Base-by-base conservation (phyloP, 2,329 filamentous ascomycete species). In the Bipolaris zeicola region DNA sequence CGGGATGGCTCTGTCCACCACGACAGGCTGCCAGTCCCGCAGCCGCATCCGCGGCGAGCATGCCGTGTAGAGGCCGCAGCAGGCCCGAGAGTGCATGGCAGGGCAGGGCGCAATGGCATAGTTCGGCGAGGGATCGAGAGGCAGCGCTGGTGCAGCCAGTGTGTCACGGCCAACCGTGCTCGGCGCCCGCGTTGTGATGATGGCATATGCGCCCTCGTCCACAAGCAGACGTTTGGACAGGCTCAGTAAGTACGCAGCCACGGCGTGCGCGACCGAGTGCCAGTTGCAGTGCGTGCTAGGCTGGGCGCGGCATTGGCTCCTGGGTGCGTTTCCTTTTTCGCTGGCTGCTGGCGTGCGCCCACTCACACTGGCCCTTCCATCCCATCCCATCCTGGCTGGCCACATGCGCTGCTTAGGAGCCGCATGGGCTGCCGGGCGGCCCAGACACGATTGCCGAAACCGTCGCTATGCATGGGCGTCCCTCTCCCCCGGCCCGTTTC, bases 31-130 rank as follows among this genome's bases (percentile, higher is more conserved):
- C 63, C 63, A 71, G 66, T 70, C 72, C 77, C 76, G 77, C 72
- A 74, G 73, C 76, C 76, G 74, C 76, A 76, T 71, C 62, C 71
- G 71, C 62, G 71, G 76, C 77, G 77, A 75, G 73, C 74, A 76
- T 70, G 61, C 66, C 62, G 26, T 28, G 3, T 28, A 28, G 61
- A 70, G 67, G 71, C 71, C 70, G 68, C 67, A 68, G 67, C 77
- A 75, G 75, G 76, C 67, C 37, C 63, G 45, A 18, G 10, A 16
- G 14, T 14, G 20, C 24, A 14, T 20, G 8, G 20, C 7, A 26
- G 22, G 41, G 24, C 16, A 57, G 53, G 44, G 56, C 57, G 63
- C 62, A 60, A 64, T 62, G 63, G 50, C 62, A 64, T 67, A 54
- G 46, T 55, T 69, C 65, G 63, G 65, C 65, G 55, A 59, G 59